Base-by-base conservation (phyloP, 805 yeast species). In the Metschnikowia lochheadii region DNA sequence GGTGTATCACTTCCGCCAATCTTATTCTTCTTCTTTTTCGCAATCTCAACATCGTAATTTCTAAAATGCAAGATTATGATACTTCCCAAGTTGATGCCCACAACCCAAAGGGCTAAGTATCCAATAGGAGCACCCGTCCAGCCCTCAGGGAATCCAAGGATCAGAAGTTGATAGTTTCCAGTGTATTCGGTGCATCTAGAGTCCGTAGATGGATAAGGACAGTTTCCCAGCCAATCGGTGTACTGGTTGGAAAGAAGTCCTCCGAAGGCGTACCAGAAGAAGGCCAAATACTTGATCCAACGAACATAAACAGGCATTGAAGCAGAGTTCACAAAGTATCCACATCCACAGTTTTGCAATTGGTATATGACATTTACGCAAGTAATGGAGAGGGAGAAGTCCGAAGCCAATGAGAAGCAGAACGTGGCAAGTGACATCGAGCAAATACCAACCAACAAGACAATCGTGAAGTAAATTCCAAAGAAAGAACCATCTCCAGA, bases 221-320 rank as follows among this genome's bases (percentile, higher is more conserved):
- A 83, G 47, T 78, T 81, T 13, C 89, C 89, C 39, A 64, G 53
- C 69, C 74, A 86, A 33, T 76, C 79, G 1, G 85, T 72, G 61
- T 80, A 89, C 57, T 87, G 84, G 60, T 83, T 85, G 0, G 90
- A 76, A 38, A 78, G 59, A 50, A 84, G 60, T 1, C 83, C 83
- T 2, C 94, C 94, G 65, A 85, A 86, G 0, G 83, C 84, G 61
- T 85, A 89, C 88, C 91, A 89, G 47, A 85, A 75, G 62, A 80
- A 86, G 0, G 92, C 84, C 50, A 84, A 70, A 65, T 86, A 89
- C 62, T 85, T 87, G 5, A 84, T 77, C 96, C 96, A 89, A 34
- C 89, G 74, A 7, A 89, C 95, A 60, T 89, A 89, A 1, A 87
- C 95, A 0, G 96, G 96, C 82, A 88, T 77, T 1, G 80, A 75